A percentile compares a stretch with the other conserved stretches of the same genome.
These are phyloP conservation scores for Erysimum cheiranthoides DNA, from an alignment of 345 rosid species.

Conservation along the genomic window DNA sequence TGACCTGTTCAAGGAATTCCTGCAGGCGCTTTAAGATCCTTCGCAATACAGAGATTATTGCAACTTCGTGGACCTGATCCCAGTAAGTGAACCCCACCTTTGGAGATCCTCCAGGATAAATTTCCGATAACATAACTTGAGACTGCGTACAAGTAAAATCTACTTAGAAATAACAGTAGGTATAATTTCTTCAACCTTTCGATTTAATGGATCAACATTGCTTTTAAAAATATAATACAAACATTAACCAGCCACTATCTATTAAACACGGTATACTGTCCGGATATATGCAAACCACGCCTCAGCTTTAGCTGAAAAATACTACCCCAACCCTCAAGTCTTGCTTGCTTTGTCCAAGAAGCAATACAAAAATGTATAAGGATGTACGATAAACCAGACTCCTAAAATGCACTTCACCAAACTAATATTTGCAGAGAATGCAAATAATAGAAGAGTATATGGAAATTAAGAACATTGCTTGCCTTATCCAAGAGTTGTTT, in stretches of 20 bases:
- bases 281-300: background rate
- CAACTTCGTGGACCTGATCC: constrained; percentile 94
- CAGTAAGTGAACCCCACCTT: constrained; percentile 79
- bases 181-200: constrained; percentile 18
- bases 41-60: constrained; percentile 69
- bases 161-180: constrained; percentile 27
- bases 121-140: constrained; percentile 87
- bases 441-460: constrained; percentile 1
- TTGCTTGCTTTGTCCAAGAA: constrained; percentile 27
- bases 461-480: constrained; percentile 46
- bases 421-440: constrained; percentile 17
- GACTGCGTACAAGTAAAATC: constrained; percentile 61
- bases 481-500: constrained; percentile 87
- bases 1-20: constrained; percentile 85
- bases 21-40: constrained; percentile 78
- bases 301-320: background rate
- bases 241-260: constrained; percentile 16
- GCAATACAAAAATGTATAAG: constrained; percentile 3
- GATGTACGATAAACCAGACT: constrained; percentile 4
- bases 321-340: constrained; percentile 2
- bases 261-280: background rate
- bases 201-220: constrained; percentile 21
- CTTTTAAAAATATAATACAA: background rate
- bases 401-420: constrained; percentile 21
- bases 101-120: constrained; percentile 97